phyloP scores from a whole-genome alignment of 441 rosid species.

The Syzygium malaccense region DNA sequence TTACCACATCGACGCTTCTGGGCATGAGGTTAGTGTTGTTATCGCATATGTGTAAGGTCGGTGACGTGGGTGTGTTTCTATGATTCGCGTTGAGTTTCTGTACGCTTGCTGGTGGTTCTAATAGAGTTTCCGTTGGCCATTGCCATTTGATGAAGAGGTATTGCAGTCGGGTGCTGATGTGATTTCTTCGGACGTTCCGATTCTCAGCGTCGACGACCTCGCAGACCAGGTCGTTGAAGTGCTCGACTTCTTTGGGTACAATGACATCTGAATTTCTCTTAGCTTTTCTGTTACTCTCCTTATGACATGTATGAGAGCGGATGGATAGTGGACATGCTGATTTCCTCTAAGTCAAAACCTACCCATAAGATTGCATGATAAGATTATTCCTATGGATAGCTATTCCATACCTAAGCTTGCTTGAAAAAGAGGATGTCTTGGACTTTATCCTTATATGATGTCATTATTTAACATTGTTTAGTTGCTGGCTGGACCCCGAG shows the following conservation, averaged over 20 bases:
- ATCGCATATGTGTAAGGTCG: background rate
- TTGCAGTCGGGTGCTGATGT: slow-evolving; percentile 82
- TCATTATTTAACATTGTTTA: background rate
- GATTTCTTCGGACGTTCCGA: slow-evolving; percentile 51
- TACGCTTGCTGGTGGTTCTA: background rate
- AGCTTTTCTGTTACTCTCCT: background rate
- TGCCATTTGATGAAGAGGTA: slow-evolving; percentile 48
- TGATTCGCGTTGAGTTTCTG: background rate
- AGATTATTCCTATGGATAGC: background rate
- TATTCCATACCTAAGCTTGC: background rate
- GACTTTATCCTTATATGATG: background rate
- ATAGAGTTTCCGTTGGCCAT: background rate
- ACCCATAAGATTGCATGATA: background rate
- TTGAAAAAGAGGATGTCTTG: background rate
- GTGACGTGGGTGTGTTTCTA: background rate
- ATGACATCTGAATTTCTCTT: background rate
- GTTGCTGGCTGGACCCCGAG: background rate
- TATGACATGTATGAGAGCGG: background rate
- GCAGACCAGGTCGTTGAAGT: slow-evolving; percentile 82
- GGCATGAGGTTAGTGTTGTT: slow-evolving; percentile 70
- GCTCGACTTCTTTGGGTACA: slow-evolving; percentile 65
- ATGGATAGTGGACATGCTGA: background rate
- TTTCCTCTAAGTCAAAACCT: background rate
- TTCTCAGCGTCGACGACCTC: slow-evolving; percentile 58
- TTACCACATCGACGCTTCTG: slow-evolving; percentile 84